A percentile compares a stretch with the other conserved stretches of the same genome.
Evolutionary conservation across 2,329 filamentous ascomycete species (phyloP).

Genomic region (Cytospora piceae): DNA sequence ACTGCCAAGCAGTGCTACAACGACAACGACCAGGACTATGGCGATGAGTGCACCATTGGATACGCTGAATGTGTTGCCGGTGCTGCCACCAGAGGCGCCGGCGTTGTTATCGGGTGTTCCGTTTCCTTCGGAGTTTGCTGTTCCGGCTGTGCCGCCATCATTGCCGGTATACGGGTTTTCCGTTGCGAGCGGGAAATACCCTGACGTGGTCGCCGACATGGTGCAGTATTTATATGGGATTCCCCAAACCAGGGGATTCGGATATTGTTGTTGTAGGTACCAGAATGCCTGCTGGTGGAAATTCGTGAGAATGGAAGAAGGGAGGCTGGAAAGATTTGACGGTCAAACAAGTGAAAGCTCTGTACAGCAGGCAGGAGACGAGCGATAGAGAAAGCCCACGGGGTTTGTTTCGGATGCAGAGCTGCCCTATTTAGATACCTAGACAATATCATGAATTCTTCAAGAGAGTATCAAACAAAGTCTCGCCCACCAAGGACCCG

Average conservation of each 20-base stretch:
- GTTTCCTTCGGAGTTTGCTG: conserved; percentile 25
- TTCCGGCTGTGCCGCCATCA: conserved; percentile 41
- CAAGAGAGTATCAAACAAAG: conserved; percentile 17
- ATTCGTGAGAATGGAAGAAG: conserved; percentile 4
- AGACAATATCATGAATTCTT: conserved; percentile 8
- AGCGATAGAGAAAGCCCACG: conserved; percentile 6
- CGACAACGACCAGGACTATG: conserved; percentile 72
- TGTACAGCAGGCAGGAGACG: conserved; percentile 9
- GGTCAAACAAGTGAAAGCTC: neutral
- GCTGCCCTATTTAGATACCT: conserved; percentile 27
- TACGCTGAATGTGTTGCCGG: conserved; percentile 62
- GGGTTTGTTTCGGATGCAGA: conserved; percentile 7
- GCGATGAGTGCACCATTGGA: conserved; percentile 73
- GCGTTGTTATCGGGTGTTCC: conserved; percentile 53
- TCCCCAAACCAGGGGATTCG: neutral
- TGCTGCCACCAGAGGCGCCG: conserved; percentile 66
- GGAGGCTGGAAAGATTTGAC: neutral
- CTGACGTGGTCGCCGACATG: conserved; percentile 47
- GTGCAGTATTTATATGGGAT: conserved; percentile 21
- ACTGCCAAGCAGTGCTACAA: conserved; percentile 72
- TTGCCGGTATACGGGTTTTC: conserved; percentile 44
- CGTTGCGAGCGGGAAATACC: conserved; percentile 48
- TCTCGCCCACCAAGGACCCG: conserved; percentile 5
- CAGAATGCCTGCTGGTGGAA: neutral
- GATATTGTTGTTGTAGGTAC: neutral